phyloP scores from a whole-genome alignment of 129 eudicot genomes.

The sunflower (Helianthus annuus) region HanXRQr2.0-SUNRISE NC_035443.2:2109909-2110408 shows the following conservation, averaged over 20 bases:
- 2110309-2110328: slow-evolving; percentile 84
- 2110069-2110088: slow-evolving; percentile 28
- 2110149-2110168: slow-evolving; percentile 68
- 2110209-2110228: slow-evolving; percentile 43
- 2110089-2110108: slow-evolving; percentile 5
- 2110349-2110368: slow-evolving; percentile 94
- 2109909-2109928: slow-evolving; percentile 11
- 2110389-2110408: too few relatives aligned
- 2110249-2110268: slow-evolving; percentile 91
- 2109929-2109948: slow-evolving; percentile 34
- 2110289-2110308: slow-evolving; percentile 92
- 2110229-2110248: slow-evolving; percentile 72
- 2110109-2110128: slow-evolving; percentile 23
- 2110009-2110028: slow-evolving; percentile 51
- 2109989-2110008: slow-evolving; percentile 50
- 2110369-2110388: slow-evolving; percentile 1
- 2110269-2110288: slow-evolving; percentile 88
- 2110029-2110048: slow-evolving; percentile 30
- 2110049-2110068: slow-evolving; percentile 37
- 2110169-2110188: slow-evolving; percentile 65
- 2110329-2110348: slow-evolving; percentile 79
- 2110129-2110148: slow-evolving; percentile 67
- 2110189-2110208: slow-evolving; percentile 75
- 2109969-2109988: slow-evolving; percentile 67
- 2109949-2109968: slow-evolving; percentile 59